Evolutionary conservation across 2,329 filamentous ascomycete species (phyloP), one percentile per base, ranked within the genome.

Genomic region (Arthroderma sp.): DNA sequence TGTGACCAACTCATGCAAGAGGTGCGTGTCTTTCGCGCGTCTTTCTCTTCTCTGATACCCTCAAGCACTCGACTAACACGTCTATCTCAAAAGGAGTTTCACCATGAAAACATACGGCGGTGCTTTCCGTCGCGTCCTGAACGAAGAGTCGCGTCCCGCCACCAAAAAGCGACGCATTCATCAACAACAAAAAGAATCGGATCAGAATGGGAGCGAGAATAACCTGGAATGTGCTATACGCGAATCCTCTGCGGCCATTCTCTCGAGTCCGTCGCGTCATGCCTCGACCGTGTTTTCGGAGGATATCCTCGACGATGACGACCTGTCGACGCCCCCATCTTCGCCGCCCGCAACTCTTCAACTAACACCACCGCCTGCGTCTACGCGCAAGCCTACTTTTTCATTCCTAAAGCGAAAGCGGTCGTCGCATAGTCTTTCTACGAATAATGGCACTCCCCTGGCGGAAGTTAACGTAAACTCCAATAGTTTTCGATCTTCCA

Each of bases 271-370:
- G 6, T 69, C 67, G 52, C 66, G 66, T 53, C 67, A 65, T 46
- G 66, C 66, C 49, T 69, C 66, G 5, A 57, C 65, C n/a, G 57
- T 65, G 33, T 61, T 65, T 48, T 69, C 66, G 2, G 64, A 66
- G 51, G 60, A 55, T 33, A 64, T 63, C 5, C 60, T 63, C 29
- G 65, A 68, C 29, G 64, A 65, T 53, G 54, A 55, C 30, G 55
- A 63, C 47, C 59, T 67, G 32, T 67, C 67, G 33, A 73, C 72
- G 32, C 72, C 72, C 3, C 73, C 71, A 6, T 73, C 71, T 45
- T 69, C 72, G 43, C 71, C 72, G 32, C 65, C 64, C 27, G 38
- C 48, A 11, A 36, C 43, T 11, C 57, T 63, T 40, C 66, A 61
- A 29, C 56, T 62, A 54, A 64, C 59, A 9, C 63, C 63, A n/a